Percentiles rank a stretch among this genome's conserved stretches.
Conservation (phyloP, 2,329 filamentous ascomycete genomes). For the Apiospora hydei region DNA sequence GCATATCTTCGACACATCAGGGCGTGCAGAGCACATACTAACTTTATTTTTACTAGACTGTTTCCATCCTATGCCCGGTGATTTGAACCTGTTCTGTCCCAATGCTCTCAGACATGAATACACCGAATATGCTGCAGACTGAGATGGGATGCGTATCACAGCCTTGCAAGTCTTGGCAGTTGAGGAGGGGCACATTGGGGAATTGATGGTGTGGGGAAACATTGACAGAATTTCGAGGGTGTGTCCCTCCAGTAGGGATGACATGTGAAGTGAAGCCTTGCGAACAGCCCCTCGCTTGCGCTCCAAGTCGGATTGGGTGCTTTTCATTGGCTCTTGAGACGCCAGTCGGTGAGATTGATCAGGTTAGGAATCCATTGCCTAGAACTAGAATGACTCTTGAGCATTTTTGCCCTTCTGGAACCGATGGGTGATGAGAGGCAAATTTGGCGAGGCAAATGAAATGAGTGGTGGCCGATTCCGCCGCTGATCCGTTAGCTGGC, state of each 20-base stretch:
- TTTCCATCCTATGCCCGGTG: background rate
- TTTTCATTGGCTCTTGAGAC: background rate
- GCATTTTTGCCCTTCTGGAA: background rate
- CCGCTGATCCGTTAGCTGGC: background rate
- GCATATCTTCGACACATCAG: background rate
- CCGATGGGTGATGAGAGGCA: background rate
- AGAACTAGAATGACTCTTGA: conserved; percentile 2
- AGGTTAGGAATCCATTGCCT: conserved; percentile 16
- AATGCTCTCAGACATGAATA: background rate
- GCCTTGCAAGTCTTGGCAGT: background rate
- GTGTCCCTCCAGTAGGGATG: background rate
- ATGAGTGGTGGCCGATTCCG: conserved; percentile 16
- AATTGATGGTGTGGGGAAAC: conserved; percentile 11
- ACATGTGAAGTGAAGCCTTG: conserved; percentile 10
- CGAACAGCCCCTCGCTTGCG: conserved; percentile 1
- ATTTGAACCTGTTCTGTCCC: background rate
- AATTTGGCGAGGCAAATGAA: background rate
- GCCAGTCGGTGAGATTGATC: conserved; percentile 12
- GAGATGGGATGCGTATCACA: background rate
- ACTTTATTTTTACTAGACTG: too few relatives aligned
- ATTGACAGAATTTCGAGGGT: background rate
- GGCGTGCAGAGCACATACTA: background rate
- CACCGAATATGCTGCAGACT: background rate
- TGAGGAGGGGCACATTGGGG: conserved; percentile 8
- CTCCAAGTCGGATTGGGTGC: background rate